A percentile compares a stretch with the other conserved stretches of the same genome.
These are phyloP conservation scores for Penicillium sp. DNA, from an alignment of 2,329 filamentous ascomycete species.

Conservation along the genomic window DNA sequence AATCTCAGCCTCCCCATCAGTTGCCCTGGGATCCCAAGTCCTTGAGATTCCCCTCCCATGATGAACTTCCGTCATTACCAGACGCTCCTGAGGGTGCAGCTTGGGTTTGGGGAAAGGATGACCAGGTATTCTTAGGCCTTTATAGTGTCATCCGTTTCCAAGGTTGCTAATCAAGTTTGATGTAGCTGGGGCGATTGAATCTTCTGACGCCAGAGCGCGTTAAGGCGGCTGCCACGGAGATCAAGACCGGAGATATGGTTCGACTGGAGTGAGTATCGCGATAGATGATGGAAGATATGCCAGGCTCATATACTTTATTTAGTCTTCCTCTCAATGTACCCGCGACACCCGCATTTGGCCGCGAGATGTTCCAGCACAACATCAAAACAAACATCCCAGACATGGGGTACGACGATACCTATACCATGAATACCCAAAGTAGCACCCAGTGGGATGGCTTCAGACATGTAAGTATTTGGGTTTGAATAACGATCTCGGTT, in stretches of 20 bases:
- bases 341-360: constrained; percentile 56
- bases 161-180: not conserved
- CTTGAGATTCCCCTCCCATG: constrained; percentile 57
- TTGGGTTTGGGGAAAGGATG: constrained; percentile 65
- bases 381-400: constrained; percentile 51
- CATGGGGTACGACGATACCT: constrained; percentile 50
- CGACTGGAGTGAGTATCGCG: constrained; percentile 52
- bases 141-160: not conserved
- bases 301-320: not conserved
- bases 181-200: constrained; percentile 53
- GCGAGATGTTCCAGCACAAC: constrained; percentile 58
- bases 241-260: constrained; percentile 60
- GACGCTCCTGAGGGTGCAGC: constrained; percentile 60
- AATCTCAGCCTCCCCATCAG: constrained; percentile 30
- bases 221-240: constrained; percentile 57
- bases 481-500: not conserved
- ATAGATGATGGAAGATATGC: not conserved
- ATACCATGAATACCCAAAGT: constrained; percentile 54
- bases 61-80: constrained; percentile 56
- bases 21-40: constrained; percentile 60
- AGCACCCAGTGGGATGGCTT: constrained; percentile 58
- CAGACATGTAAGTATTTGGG: constrained; percentile 43
- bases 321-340: constrained; percentile 59
- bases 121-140: constrained; percentile 44
- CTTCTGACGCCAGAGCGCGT: constrained; percentile 61